Base-by-base conservation (phyloP, 306 rosid species). In the Phaseolus lunatus region DNA sequence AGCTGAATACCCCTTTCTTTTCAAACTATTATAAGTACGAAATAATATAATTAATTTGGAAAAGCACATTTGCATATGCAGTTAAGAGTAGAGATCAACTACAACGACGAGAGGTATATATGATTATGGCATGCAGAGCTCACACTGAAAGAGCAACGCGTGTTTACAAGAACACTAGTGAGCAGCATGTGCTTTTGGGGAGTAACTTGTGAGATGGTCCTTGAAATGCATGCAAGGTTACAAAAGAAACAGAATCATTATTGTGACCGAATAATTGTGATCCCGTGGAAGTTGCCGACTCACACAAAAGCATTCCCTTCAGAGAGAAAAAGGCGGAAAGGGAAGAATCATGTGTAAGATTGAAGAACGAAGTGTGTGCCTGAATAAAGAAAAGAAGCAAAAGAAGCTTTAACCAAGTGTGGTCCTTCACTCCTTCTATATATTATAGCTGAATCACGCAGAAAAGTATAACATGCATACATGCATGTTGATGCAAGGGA, bases 351-450 rank as follows among this genome's bases (percentile, higher is more conserved):
- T 49, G 19, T 15, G 15, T 9, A 20, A 49, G 80, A 76, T 76
- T 63, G 53, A 15, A 31, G 20, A 11, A 14, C n/a, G 27, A 9
- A 5, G 3, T 20, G 24, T 47, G 43, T 57, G 59, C 16, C 64
- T 65, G 27, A 49, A 64, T 33, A 76, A 49, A 64, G 15, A 76
- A 75, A 64, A 64, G 52, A 65, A 31, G 9, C 49, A 15, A 64
- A 76, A 75, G 72, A 50, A 49, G 68, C 64, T 33, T 63, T 33
- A 76, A 64, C 70, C 2, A 23, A 37, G 64, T 33, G 72, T 75
- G 79, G 63, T 39, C 49, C 62, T 75, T 7, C 35, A 49, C 3
- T 49, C 14, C 16, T 13, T 10, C 3, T 44, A n/a, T 31, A 49
- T 50, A 50, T 50, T 50, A 12, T 29, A 29, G 68, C 26, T 2